phyloP scores from a whole-genome alignment of 2,329 filamentous ascomycete genomes.

The Hyphodiscus sp. region DNA sequence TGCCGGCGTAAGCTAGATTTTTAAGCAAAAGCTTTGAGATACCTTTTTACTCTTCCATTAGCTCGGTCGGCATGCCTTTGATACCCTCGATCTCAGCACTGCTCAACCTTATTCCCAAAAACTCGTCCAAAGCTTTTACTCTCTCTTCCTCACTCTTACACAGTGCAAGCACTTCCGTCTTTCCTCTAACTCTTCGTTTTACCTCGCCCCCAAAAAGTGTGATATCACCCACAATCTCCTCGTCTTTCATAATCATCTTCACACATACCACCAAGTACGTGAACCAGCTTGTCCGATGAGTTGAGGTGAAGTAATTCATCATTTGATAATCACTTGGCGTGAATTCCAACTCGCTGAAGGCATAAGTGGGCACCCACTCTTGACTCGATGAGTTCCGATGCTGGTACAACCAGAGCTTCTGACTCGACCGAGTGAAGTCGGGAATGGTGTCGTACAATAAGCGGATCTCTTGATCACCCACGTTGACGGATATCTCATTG shows the following conservation, averaged over 20 bases:
- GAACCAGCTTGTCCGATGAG: conserved; percentile 53
- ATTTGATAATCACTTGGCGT: conserved; percentile 51
- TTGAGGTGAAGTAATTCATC: conserved; percentile 48
- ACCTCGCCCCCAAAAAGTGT: conserved; percentile 42
- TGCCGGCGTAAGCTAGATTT: no score
- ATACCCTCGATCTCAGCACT: conserved; percentile 44
- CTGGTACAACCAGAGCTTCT: conserved; percentile 56
- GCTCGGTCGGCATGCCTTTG: conserved; percentile 35
- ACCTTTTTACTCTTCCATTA: neutral
- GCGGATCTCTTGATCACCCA: conserved; percentile 40
- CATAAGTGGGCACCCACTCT: conserved; percentile 49
- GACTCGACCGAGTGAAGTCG: conserved; percentile 32
- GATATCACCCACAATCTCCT: conserved; percentile 40
- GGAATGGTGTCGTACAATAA: conserved; percentile 43
- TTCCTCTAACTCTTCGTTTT: conserved; percentile 43
- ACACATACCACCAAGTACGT: conserved; percentile 46
- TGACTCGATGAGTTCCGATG: conserved; percentile 38
- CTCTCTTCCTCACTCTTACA: conserved; percentile 46
- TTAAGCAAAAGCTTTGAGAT: no score
- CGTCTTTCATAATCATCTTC: conserved; percentile 42
- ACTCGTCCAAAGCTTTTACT: conserved; percentile 41
- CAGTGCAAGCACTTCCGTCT: conserved; percentile 38
- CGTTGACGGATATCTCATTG: conserved; percentile 34
- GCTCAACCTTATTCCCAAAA: conserved; percentile 45
- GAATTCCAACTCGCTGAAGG: conserved; percentile 60